Base-by-base conservation (phyloP, 257 asterid species). In the Verbascum thapsus region DNA sequence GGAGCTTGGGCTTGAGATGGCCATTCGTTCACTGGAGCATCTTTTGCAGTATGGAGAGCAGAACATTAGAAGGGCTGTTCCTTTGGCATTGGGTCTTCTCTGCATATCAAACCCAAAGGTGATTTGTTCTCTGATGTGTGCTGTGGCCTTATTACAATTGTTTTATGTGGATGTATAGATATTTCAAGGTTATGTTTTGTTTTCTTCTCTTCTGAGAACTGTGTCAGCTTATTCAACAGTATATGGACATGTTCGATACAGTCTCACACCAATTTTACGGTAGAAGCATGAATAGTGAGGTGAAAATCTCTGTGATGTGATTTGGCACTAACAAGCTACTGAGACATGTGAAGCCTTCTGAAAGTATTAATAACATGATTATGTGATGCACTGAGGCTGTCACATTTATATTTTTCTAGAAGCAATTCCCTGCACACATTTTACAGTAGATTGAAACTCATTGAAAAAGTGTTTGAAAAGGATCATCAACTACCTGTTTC, bases 81-180 rank as follows among this genome's bases (percentile, higher is more conserved):
- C 99, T 6, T 76, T 94, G 80, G 97, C 99, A 49, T 80, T 94
- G 51, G 97, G 90, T 62, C 99, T 94, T 52, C 88, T 94, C 71
- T 90, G 99, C 67, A 86, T 94, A 63, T 87, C 99, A 58, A 94
- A 94, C 56, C 99, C 99, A 10, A 94, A 85, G 94, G 99, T 83
- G 62, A 55, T 13, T 13, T 49, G 5, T 59, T 48, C 38, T 34
- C 2, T 58, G 48, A 34, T 43, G 34, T 16, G 11, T 52, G 37
- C 60, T 3, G n/a, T n/a, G 44, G 16, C 40, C 45, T 43, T n/a
- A 13, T 48, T 22, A 17, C 19, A 12, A 8, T 51, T 58, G 22
- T 16, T 26, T 12, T 43, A 23, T 5, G 13, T 10, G 6, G 9
- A 4, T 32, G 34, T 26, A 10, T 50, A 19, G 52, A 22, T 11